phyloP scores from a whole-genome alignment of 1,139 yeast genomes.

The Scheffersomyces quercinus region DNA sequence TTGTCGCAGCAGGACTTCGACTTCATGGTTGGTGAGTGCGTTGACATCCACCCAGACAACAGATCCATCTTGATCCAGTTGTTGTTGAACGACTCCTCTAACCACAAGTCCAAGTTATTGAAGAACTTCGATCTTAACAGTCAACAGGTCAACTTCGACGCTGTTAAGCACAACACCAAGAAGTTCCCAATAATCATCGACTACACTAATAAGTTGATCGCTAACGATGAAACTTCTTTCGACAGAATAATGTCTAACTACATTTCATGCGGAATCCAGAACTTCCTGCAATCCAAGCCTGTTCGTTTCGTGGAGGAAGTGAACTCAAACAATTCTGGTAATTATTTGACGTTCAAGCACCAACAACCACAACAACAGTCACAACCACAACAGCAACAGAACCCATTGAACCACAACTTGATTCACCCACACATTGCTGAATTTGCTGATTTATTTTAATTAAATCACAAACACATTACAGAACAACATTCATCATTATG shows the following conservation, averaged over 20 bases:
- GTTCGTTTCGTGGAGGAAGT: not conserved
- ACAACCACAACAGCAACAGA: constrained; percentile 8
- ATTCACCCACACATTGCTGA: constrained; percentile 51
- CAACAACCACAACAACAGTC: constrained; percentile 5
- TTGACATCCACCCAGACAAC: constrained; percentile 49
- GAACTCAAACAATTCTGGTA: constrained; percentile 1
- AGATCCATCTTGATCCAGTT: constrained; percentile 24
- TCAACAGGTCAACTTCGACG: not conserved
- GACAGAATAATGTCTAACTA: constrained; percentile 46
- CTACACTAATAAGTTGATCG: constrained; percentile 53
- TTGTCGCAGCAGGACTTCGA: constrained; percentile 34
- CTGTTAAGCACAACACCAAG: constrained; percentile 2
- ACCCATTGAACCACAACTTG: constrained; percentile 14
- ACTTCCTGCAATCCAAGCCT: constrained; percentile 7
- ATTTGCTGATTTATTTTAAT: constrained; percentile 47
- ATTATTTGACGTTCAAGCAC: not conserved
- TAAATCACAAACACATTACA: not conserved
- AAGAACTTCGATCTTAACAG: not conserved
- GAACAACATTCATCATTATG: not conserved
- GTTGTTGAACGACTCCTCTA: constrained; percentile 11
- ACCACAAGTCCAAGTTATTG: not conserved
- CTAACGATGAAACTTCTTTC: constrained; percentile 47
- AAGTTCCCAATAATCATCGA: constrained; percentile 56
- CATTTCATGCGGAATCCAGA: constrained; percentile 40
- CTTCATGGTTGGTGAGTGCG: constrained; percentile 36